These are phyloP conservation scores for Metschnikowia koreensis DNA, from an alignment of 805 yeast species.

Conservation along the genomic window DNA sequence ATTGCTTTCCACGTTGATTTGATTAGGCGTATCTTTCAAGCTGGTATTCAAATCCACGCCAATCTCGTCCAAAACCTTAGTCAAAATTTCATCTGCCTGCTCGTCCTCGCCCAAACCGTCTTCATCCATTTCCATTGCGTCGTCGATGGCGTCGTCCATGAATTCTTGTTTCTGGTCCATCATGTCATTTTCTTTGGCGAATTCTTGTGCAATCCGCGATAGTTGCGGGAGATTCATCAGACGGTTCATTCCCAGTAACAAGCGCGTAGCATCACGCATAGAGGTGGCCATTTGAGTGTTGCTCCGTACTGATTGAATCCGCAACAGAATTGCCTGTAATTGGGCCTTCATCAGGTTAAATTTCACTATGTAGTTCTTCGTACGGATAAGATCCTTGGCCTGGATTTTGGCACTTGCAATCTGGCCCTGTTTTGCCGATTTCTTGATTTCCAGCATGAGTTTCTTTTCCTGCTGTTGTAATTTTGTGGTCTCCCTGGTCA, in stretches of 20 bases:
- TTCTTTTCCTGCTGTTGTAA: slow-evolving; percentile 91
- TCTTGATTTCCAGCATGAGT: slow-evolving; percentile 79
- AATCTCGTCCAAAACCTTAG: slow-evolving; percentile 90
- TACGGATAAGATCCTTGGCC: slow-evolving; percentile 91
- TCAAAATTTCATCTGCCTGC: slow-evolving; percentile 87
- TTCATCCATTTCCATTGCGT: slow-evolving; percentile 85
- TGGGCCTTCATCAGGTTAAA: slow-evolving; percentile 94
- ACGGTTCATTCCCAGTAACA: slow-evolving; percentile 83
- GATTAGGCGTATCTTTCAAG: slow-evolving; percentile 47
- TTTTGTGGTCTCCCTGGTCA: slow-evolving; percentile 82
- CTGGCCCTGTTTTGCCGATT: slow-evolving; percentile 88
- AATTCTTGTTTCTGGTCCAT: slow-evolving; percentile 99
- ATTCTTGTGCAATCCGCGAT: slow-evolving; percentile 89
- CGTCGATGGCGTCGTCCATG: slow-evolving; percentile 98
- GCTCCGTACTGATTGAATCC: slow-evolving; percentile 89
- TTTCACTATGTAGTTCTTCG: slow-evolving; percentile 77
- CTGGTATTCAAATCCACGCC: slow-evolving; percentile 75
- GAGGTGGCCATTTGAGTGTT: slow-evolving; percentile 94
- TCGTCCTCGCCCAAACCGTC: slow-evolving; percentile 75
- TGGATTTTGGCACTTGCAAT: slow-evolving; percentile 87
- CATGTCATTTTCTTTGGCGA: slow-evolving; percentile 88
- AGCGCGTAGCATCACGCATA: slow-evolving; percentile 88
- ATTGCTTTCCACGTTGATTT: slow-evolving; percentile 25
- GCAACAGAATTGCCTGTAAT: slow-evolving; percentile 85
- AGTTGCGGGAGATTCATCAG: slow-evolving; percentile 89